A percentile compares a stretch with the other conserved stretches of the same genome.
These are phyloP conservation scores for Protostelium mycophagum DNA, from an alignment of 78 protist genomes.

Conservation along the genomic window DNA sequence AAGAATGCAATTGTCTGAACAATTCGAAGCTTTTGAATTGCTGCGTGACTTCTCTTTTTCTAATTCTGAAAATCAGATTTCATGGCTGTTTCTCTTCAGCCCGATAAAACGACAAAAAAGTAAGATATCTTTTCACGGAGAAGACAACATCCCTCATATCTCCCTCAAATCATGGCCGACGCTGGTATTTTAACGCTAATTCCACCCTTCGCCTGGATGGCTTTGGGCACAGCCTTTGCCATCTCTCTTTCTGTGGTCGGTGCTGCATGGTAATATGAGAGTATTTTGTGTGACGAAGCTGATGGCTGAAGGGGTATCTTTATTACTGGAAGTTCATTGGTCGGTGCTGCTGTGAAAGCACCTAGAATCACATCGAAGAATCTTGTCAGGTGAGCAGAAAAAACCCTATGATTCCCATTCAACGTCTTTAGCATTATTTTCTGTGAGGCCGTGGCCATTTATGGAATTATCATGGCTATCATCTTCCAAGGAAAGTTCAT, in stretches of 20 bases:
- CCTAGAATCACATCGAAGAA: slow-evolving; percentile 94
- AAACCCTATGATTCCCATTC: neutral
- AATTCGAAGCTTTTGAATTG: no score
- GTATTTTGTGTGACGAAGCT: neutral
- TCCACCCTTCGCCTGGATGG: slow-evolving; percentile 77
- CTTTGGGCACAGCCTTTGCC: slow-evolving; percentile 83
- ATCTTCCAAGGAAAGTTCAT: slow-evolving; percentile 44
- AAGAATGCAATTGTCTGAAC: no score
- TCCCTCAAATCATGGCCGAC: no score
- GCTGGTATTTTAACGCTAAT: no score
- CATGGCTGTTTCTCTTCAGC: no score
- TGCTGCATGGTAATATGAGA: slow-evolving; percentile 88
- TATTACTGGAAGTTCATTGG: slow-evolving; percentile 81
- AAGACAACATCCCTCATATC: no score
- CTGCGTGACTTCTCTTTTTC: no score
- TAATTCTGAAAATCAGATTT: no score
- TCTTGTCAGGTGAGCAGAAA: slow-evolving; percentile 69
- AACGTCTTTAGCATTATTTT: slow-evolving; percentile 73
- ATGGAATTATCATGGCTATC: slow-evolving; percentile 98
- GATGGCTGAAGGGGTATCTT: slow-evolving; percentile 82
- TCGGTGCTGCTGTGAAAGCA: slow-evolving; percentile 94
- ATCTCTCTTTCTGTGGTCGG: slow-evolving; percentile 95
- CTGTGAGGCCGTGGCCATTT: slow-evolving; percentile 99
- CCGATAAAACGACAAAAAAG: no score
- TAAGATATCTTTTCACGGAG: no score